Percentiles rank a stretch among this genome's conserved stretches.
Conservation (phyloP, 306 rosid species). For the Aeschynomene evenia region DNA sequence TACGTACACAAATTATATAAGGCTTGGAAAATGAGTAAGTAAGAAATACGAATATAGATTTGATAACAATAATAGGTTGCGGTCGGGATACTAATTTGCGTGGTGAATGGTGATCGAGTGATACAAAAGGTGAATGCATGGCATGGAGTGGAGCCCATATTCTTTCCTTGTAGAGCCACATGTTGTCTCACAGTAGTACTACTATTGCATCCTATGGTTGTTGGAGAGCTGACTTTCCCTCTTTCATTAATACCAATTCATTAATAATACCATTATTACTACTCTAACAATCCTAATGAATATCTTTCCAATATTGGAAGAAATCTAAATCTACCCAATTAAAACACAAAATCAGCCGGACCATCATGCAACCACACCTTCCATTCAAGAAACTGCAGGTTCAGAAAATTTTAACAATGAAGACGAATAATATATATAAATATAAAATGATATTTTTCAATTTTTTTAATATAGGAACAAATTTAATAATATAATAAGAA, state of each 20-base stretch:
- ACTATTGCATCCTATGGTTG: not conserved
- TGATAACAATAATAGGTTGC: not conserved
- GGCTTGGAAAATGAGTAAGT: too few relatives aligned
- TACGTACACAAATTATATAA: too few relatives aligned
- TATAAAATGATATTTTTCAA: too few relatives aligned
- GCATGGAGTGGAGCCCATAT: constrained; percentile 30
- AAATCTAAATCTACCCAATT: not conserved
- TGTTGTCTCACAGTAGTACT: constrained; percentile 21
- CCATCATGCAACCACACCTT: not conserved
- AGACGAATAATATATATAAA: too few relatives aligned
- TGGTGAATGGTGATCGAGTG: too few relatives aligned
- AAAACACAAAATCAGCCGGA: not conserved
- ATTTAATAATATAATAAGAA: too few relatives aligned
- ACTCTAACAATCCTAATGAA: not conserved
- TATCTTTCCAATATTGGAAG: not conserved
- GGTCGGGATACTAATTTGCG: constrained; percentile 27
- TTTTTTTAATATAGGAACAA: too few relatives aligned
- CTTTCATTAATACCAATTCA: not conserved
- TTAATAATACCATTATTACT: not conserved
- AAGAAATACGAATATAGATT: too few relatives aligned
- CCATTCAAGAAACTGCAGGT: too few relatives aligned
- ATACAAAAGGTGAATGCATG: not conserved
- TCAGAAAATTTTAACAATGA: too few relatives aligned
- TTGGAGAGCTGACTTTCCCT: constrained; percentile 25
- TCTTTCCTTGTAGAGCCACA: not conserved